Base-by-base conservation (phyloP, 768 basidiomycete species). In the Serendipita indica region DNA sequence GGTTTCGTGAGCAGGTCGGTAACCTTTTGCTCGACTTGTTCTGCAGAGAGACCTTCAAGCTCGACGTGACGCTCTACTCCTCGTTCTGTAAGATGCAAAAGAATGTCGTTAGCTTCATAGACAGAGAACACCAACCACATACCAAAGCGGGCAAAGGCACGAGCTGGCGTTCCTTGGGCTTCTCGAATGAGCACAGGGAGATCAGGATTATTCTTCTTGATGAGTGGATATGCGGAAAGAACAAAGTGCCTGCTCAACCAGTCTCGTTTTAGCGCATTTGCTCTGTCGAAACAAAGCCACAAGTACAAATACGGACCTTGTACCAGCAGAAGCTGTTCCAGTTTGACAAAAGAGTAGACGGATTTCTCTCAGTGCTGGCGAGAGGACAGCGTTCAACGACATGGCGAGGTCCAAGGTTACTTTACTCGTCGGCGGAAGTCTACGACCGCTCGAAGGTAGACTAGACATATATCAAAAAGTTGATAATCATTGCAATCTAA, bases 121-220 rank as follows among this genome's bases (percentile, higher is more conserved):
- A n/a, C 18, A 22, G 43, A 46, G 45, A 35, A 28, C 28, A 18
- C 16, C 41, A 25, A 58, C 39, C 33, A 68, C 86, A 69, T 72
- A 91, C 89, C 88, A 67, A 87, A 91, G 66, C 89, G 76, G 57
- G 85, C 88, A 77, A 89, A 91, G 46, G 79, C 79, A 66, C 89
- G 77, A 62, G 87, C 87, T 34, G 86, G 86, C 5, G 86, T 88
- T 34, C 82, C 85, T 57, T 72, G 73, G 14, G 86, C 89, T 71
- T 89, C 85, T 64, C 89, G 77, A 65, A 90, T 85, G 64, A 90
- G 69, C 34, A 89, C 77, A 16, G 87, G 89, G n/a, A 91, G 72
- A 71, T 91, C 83, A 35, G 88, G 89, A 67, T 91, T 91, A 69
- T 84, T 73, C 68, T 86, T 77, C 73, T 90, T 89, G 66, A 89